phyloP scores from a whole-genome alignment of 1,284 basidiomycete species.

The Fomitopsis pinicola region DNA sequence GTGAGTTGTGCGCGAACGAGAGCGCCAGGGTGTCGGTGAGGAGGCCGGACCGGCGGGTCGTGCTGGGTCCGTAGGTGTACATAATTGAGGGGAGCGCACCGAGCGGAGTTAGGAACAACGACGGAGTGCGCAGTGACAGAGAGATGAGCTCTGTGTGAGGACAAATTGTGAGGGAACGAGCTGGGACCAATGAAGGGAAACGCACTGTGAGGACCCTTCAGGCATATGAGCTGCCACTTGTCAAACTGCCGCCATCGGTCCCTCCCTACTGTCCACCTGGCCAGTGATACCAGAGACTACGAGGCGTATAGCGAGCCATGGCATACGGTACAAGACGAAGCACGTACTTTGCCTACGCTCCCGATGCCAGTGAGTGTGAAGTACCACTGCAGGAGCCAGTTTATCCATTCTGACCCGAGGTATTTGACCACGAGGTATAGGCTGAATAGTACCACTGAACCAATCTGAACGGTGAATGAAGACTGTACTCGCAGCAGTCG shows the following conservation, averaged over 20 bases:
- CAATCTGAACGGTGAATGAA: conserved; percentile 40
- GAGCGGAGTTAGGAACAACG: conserved; percentile 61
- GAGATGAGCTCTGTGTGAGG: conserved; percentile 34
- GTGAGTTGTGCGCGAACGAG: conserved; percentile 80
- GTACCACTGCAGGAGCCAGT: conserved; percentile 74
- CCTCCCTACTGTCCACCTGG: conserved; percentile 41
- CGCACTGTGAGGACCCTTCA: conserved; percentile 43
- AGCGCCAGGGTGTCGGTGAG: conserved; percentile 81
- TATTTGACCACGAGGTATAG: conserved; percentile 74
- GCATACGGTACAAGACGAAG: not conserved
- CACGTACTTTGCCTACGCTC: conserved; percentile 65
- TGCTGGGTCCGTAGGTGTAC: conserved; percentile 50
- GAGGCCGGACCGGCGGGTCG: conserved; percentile 59
- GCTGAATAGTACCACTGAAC: conserved; percentile 60
- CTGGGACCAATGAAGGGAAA: not conserved
- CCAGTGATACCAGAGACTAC: conserved; percentile 48
- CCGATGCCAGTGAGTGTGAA: conserved; percentile 63
- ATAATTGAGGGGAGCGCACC: conserved; percentile 64
- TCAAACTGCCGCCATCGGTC: conserved; percentile 51
- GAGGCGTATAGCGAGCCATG: conserved; percentile 4
- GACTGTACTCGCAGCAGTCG: not conserved
- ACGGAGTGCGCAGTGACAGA: conserved; percentile 59
- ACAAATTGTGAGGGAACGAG: conserved; percentile 28
- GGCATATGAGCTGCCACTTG: conserved; percentile 38
- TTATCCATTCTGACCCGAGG: conserved; percentile 80